These are phyloP conservation scores for Lepiota subincarnata DNA, from an alignment of 768 basidiomycete species.

Conservation along the genomic window DNA sequence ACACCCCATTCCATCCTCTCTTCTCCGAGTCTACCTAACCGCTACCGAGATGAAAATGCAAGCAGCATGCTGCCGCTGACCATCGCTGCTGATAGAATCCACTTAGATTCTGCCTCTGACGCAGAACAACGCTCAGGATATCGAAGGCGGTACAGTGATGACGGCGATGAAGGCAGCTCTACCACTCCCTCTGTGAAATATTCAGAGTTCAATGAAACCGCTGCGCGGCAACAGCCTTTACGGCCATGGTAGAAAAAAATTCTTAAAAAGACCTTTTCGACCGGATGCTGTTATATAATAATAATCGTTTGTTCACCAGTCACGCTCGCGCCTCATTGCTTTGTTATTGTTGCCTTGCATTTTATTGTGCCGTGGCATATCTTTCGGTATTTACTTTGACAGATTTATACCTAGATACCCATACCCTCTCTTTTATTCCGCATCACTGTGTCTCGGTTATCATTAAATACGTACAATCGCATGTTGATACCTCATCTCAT, in stretches of 20 bases:
- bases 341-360: not conserved
- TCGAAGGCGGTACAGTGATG: not conserved
- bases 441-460: not conserved
- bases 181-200: conserved; percentile 1
- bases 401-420: conserved; percentile 9
- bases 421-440: not conserved
- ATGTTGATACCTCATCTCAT: conserved; percentile 11
- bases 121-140: not conserved
- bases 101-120: conserved; percentile 6
- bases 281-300: not conserved
- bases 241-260: conserved; percentile 8
- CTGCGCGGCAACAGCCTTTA: conserved; percentile 2
- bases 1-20: conserved; percentile 47
- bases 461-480: conserved; percentile 3
- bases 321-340: not conserved
- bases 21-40: conserved; percentile 6
- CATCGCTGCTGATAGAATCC: conserved; percentile 10
- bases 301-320: not conserved
- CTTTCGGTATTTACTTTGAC: not conserved
- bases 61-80: conserved; percentile 4
- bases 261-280: no score
- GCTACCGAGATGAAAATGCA: conserved; percentile 7
- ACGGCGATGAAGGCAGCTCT: not conserved
- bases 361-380: not conserved
- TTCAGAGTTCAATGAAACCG: not conserved